Conservation (phyloP, 306 rosid genomes). For the Acacia melanoxylon region DNA sequence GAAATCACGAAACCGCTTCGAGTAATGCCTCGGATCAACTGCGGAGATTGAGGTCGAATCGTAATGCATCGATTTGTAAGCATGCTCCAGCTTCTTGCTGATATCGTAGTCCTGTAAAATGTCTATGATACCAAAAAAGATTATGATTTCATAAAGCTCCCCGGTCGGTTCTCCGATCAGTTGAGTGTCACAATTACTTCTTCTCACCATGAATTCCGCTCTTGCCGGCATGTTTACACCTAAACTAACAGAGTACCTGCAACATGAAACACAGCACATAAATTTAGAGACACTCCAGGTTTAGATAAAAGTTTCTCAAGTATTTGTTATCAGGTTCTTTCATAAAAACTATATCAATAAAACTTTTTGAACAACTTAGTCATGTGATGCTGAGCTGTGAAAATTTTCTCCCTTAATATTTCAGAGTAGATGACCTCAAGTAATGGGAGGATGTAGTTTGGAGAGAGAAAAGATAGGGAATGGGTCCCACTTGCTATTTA, state of each 20-base stretch:
- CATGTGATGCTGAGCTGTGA: neutral
- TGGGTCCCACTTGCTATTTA: neutral
- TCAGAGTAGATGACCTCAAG: neutral
- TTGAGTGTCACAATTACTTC: slow-evolving; percentile 49
- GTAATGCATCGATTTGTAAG: slow-evolving; percentile 86
- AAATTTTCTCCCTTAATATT: neutral
- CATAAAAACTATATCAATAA: neutral
- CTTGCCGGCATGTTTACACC: slow-evolving; percentile 84
- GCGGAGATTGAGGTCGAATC: slow-evolving; percentile 90
- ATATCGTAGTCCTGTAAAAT: slow-evolving; percentile 95
- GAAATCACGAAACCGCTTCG: slow-evolving; percentile 93
- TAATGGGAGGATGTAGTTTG: neutral
- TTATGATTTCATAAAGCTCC: slow-evolving; percentile 65
- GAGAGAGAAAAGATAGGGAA: neutral
- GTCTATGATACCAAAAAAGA: slow-evolving; percentile 88
- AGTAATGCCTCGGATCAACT: slow-evolving; percentile 94
- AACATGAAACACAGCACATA: neutral
- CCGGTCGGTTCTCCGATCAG: slow-evolving; percentile 90
- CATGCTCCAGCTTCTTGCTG: slow-evolving; percentile 96
- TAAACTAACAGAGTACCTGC: slow-evolving; percentile 67
- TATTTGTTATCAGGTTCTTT: neutral
- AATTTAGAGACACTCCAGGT: neutral
- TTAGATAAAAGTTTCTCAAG: neutral
- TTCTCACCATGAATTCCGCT: slow-evolving; percentile 69
- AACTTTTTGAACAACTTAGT: neutral